Evolutionary conservation across 2,329 filamentous ascomycete genomes (phyloP), one percentile per base, ranked within the genome.

Genomic region (Penicillium sp.): DNA sequence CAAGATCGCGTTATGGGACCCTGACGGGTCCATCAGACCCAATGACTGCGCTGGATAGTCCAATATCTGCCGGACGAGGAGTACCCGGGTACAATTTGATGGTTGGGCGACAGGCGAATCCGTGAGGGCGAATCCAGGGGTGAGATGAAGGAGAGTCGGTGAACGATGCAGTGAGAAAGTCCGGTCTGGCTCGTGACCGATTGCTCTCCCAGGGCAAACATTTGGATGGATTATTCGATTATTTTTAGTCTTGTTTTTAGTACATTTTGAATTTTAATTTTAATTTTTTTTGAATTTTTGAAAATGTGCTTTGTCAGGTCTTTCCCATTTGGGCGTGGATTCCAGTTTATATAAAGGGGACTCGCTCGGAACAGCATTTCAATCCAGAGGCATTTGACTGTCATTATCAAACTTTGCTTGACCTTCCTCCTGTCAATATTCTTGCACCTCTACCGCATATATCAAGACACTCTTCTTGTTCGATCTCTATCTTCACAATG

Each of bases 181-280:
- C 20, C 26, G 22, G 10, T 18, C 31, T 12, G 36, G 35, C 40
- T 44, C 44, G 41, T 48, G 48, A 45, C 39, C 44, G 39, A 44
- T 41, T 43, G 33, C 20, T 48, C 40, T 41, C 18, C 22, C 35
- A 20, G 36, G 39, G 44, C 48, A 50, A 52, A 47, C 47, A 50
- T 44, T 35, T 16, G 15, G 20, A 11, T 35, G 18, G 18, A 22
- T 27, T 33, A 30, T 13, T 30, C 32, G 15, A 20, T 12, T 33
- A 26, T 20, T 30, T 40, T 31, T 11, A 6, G 11, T 18, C 9
- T 25, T 17, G 9, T 5, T 18, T 32, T 23, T 32, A 15, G 22
- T 6, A 23, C 13, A 20, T 16, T 36, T 41, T 16, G 14, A 23
- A 18, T 20, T 37, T 31, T 17, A 17, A 16, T 31, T 31, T 31